These are phyloP conservation scores for Suillus tomentosus DNA, from an alignment of 768 basidiomycete genomes.

Conservation along the genomic window DNA sequence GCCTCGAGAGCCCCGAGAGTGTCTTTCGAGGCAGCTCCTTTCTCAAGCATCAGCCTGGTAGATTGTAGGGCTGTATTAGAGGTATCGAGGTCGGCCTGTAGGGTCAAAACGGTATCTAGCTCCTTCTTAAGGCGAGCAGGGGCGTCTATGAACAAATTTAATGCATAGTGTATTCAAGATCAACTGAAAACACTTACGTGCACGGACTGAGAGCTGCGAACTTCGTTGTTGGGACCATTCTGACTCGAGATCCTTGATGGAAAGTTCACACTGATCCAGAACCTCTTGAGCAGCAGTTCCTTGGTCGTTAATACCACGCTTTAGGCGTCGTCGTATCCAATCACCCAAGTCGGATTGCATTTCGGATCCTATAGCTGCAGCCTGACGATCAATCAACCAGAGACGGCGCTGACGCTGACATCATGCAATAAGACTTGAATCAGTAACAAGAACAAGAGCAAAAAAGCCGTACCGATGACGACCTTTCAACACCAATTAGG, in stretches of 20 bases:
- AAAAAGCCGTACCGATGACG: conserved; percentile 32
- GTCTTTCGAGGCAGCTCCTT: conserved; percentile 1
- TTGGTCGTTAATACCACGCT: conserved; percentile 20
- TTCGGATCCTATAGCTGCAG: conserved; percentile 27
- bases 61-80: conserved; percentile 26
- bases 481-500: conserved; percentile 36
- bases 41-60: conserved; percentile 14
- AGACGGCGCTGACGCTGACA: conserved; percentile 18
- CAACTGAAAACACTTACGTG: conserved; percentile 27
- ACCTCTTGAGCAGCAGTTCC: conserved; percentile 14
- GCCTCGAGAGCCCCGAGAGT: conserved; percentile 15
- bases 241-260: conserved; percentile 21
- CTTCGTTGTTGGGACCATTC: conserved; percentile 38
- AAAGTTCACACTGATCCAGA: conserved; percentile 22
- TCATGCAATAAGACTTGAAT: conserved; percentile 15
- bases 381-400: too few species aligned
- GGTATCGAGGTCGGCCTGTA: conserved; percentile 32
- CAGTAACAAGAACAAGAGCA: background rate
- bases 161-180: conserved; percentile 22
- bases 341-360: conserved; percentile 31
- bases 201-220: conserved; percentile 31
- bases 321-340: conserved; percentile 32
- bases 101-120: conserved; percentile 31
- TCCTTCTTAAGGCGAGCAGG: conserved; percentile 35
- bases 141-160: conserved; percentile 24